phyloP scores from a whole-genome alignment of 2,329 filamentous ascomycete species.

The Colletotrichum sojae region DNA sequence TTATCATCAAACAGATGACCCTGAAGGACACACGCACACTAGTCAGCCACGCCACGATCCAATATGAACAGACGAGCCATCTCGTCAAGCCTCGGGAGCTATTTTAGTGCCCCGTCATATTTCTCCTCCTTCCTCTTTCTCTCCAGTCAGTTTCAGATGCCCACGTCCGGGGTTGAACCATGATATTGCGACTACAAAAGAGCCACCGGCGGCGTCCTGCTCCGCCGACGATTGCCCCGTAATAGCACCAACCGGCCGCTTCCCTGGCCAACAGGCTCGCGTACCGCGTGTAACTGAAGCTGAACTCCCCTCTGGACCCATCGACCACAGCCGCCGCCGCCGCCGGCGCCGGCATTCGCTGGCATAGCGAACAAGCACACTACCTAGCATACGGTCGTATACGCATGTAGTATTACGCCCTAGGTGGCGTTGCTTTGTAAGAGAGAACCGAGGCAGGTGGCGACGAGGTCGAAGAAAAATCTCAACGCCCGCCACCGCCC shows the following conservation, averaged over 20 bases:
- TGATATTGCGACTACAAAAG: not conserved
- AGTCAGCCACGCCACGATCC: conserved; percentile 6
- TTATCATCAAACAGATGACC: conserved; percentile 16
- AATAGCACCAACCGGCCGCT: not conserved
- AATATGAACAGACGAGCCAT: not conserved
- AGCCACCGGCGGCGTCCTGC: not conserved
- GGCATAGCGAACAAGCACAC: not conserved
- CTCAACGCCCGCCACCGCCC: too few relatives aligned
- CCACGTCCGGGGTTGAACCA: not conserved
- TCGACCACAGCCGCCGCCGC: conserved; percentile 11
- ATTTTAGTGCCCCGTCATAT: not conserved
- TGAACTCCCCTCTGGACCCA: not conserved
- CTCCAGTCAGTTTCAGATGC: not conserved
- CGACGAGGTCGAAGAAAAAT: not conserved
- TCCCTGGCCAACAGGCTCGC: conserved; percentile 11
- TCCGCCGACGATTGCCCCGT: not conserved
- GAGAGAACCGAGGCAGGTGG: not conserved
- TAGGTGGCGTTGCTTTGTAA: not conserved
- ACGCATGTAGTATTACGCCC: not conserved
- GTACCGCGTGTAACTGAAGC: conserved; percentile 1
- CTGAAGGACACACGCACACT: not conserved
- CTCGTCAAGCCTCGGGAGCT: not conserved
- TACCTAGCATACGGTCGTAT: too few relatives aligned
- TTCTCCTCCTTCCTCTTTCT: not conserved
- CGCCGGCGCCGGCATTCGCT: not conserved